A percentile compares a stretch with the other conserved stretches of the same genome.
phyloP scores from a whole-genome alignment of 495 filamentous ascomycete species.

The Hypoxylon lenormandii region DNA sequence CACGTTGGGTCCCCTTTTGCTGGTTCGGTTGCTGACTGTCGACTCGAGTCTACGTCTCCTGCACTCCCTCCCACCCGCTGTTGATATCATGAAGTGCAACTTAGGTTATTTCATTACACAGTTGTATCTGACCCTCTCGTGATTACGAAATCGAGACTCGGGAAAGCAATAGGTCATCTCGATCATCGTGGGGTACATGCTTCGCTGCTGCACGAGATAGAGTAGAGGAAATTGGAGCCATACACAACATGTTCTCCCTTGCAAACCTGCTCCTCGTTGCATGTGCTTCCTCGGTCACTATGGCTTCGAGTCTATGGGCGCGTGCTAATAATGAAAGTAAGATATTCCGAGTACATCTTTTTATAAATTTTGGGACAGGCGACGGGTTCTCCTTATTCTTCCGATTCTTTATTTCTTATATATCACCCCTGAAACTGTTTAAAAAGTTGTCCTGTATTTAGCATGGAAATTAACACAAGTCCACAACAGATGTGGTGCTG shows the following conservation, averaged over 20 bases:
- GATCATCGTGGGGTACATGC: slow-evolving; percentile 1
- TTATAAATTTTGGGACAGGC: neutral
- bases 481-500: slow-evolving; percentile 32
- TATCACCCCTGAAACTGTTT: no score
- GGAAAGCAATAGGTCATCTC: slow-evolving; percentile 13
- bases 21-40: slow-evolving; percentile 8
- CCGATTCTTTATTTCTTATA: no score
- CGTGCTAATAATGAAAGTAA: slow-evolving; percentile 36
- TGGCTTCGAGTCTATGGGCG: slow-evolving; percentile 13
- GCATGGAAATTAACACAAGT: slow-evolving; percentile 18
- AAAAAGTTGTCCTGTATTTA: neutral
- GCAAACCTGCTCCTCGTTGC: slow-evolving; percentile 13
- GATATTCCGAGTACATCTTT: slow-evolving; percentile 3
- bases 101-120: slow-evolving; percentile 10
- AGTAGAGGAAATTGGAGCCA: slow-evolving; percentile 2
- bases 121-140: neutral
- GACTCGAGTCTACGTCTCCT: slow-evolving; percentile 3
- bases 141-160: neutral
- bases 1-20: slow-evolving; percentile 3
- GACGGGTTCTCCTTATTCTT: neutral
- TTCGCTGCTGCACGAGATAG: neutral
- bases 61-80: slow-evolving; percentile 1
- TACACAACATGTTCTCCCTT: slow-evolving; percentile 13
- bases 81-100: slow-evolving; percentile 8
- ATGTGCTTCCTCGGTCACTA: slow-evolving; percentile 16